Base-by-base conservation (phyloP, 2,329 filamentous ascomycete genomes). In the Tolypocladium album region DNA sequence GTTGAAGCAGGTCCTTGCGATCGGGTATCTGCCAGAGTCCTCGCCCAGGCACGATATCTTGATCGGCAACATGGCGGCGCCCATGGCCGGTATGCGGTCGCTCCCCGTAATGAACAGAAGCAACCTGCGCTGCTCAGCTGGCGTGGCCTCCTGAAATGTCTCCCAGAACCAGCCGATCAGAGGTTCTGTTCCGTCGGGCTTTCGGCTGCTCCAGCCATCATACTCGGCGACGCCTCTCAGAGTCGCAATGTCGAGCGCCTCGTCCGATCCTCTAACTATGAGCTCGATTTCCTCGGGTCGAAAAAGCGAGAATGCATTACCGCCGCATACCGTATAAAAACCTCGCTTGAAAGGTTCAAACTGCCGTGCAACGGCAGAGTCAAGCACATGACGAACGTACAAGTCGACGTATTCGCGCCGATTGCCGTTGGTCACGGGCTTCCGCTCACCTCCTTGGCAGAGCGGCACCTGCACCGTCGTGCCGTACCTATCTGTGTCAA, bases 261-360 rank as follows among this genome's bases (percentile, higher is more conserved):
- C 92, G 64, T 95, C 90, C 9, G 90, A 94, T 13, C 92, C 92
- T 58, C 92, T 82, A 6, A 97, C 83, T 0, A 96, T 81, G 4
- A 96, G 82, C 71, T 96, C 92, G 63, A 97, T 95, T 71, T 97
- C 92, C 70, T 96, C 92, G 0, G 92, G 88, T 20, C 90, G 84
- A 72, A 96, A 96, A 2, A 97, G 81, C 1, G 88, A 90, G 42
- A 96, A 79, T 0, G 92, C 92, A 69, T 94, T 96, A 42, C 92
- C 90, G 42, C 88, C 89, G 69, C 91, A 96, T 36, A 96, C 90
- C 0, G 89, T 95, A 71, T 91, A 97, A 74, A 97, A 97, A 0
- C 92, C 92, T 59, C 92, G 85, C 70, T 94, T 94, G 79, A 97
- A 97, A 0, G 92, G 92, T 70, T 96, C 91, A 64, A 95, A 97